Evolutionary conservation across 306 rosid genomes (phyloP).

Genomic region (Acmispon strigosus): DNA sequence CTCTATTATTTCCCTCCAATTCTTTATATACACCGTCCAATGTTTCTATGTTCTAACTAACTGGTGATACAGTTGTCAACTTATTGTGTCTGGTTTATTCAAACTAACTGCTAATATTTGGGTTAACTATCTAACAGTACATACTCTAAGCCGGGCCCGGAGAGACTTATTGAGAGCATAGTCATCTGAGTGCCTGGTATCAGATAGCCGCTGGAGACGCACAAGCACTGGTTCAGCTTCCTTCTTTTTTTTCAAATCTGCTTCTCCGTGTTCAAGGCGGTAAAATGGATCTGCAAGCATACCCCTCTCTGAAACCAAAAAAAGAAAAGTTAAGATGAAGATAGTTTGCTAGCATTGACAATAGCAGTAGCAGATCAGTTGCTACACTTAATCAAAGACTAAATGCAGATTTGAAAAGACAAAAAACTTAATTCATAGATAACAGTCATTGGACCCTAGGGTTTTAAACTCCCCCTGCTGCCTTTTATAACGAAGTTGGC

Average conservation of each 20-base stretch:
- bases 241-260: constrained; percentile 79
- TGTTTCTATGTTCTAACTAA: too few relatives aligned
- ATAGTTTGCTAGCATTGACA: not conserved
- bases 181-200: constrained; percentile 76
- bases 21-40: too few relatives aligned
- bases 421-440: not conserved
- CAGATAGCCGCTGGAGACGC: constrained; percentile 73
- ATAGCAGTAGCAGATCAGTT: not conserved
- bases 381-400: not conserved
- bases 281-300: constrained; percentile 94
- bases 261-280: constrained; percentile 88
- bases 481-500: not conserved
- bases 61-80: not conserved
- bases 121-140: not conserved
- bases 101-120: not conserved
- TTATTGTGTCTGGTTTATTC: not conserved
- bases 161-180: constrained; percentile 61
- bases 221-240: constrained; percentile 85
- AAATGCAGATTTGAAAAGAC: not conserved
- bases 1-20: too few relatives aligned
- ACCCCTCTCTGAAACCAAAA: constrained; percentile 49
- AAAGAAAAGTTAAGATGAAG: not conserved
- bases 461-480: too few relatives aligned
- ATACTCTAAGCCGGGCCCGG: constrained; percentile 74
- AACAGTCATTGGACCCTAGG: not conserved